Evolutionary conservation across 495 filamentous ascomycete genomes (phyloP), one percentile per base, ranked within the genome.

Genomic region (Poronia punctata): DNA sequence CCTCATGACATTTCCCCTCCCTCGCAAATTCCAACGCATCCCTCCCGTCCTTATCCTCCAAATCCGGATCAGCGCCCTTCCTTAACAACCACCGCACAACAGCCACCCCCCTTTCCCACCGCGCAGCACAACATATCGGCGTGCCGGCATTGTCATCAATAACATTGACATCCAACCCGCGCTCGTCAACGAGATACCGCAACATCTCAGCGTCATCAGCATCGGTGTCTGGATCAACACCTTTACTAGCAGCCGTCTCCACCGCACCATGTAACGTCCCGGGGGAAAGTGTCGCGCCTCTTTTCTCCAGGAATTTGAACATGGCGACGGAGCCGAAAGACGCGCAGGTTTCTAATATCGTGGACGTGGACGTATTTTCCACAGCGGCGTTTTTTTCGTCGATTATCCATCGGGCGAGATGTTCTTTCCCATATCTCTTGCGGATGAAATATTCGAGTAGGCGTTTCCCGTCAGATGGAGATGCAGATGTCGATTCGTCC

Each of bases 221-320:
- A 10, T 37, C 35, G 20, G 5, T 7, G 35, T 37, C 19, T 7
- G 38, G 38, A 23, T 33, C 38, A 1, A 30, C 38, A 10, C 29
- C 38, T 19, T 7, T 17, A 3, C 14, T 21, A 10, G 40, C 40
- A 10, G 40, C 40, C 26, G 18, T 6, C 10, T 32, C 12, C 7
- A 24, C 29, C 11, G 30, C 40, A 4, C 5, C 16, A 27, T 35
- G 40, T 16, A 43, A 16, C 6, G 20, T 35, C 16, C 40, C 17
- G 10, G 20, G 14, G 14, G 17, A 31, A 6, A 19, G 15, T 8
- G 7, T 25, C 29, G 29, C 40, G 4, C 40, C 30, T 21, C 27
- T 25, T 30, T 25, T 20, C 11, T 18, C 27, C 2, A 43, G 30
- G 17, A 43, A 27, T 32, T 28, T 35, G 40, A 43, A 33, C 18